Percentiles rank a stretch among this genome's conserved stretches.
Conservation (phyloP, 805 yeast genomes). For the Candida taoyuanica region DNA sequence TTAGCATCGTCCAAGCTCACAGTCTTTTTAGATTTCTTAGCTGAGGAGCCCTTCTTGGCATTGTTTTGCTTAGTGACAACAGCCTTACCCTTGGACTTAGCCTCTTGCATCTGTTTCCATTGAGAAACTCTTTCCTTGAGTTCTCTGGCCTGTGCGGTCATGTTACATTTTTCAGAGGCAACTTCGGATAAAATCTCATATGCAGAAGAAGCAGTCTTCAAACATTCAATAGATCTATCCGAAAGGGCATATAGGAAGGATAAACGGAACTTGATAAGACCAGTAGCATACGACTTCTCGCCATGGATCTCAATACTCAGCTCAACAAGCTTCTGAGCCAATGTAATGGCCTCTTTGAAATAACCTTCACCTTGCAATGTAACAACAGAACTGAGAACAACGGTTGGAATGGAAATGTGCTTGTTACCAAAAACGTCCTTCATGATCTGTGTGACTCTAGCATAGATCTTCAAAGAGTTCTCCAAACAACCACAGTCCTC, state of each 20-base stretch:
- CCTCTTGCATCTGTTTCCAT: constrained; percentile 42
- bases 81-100: constrained; percentile 33
- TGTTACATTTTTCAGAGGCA: constrained; percentile 63
- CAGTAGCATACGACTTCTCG: constrained; percentile 54
- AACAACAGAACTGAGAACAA: constrained; percentile 56
- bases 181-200: constrained; percentile 49
- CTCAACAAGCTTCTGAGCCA: constrained; percentile 50
- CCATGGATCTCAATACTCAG: constrained; percentile 52
- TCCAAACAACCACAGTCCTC: constrained; percentile 50
- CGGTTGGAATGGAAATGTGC: constrained; percentile 68
- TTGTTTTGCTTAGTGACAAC: constrained; percentile 23
- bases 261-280: constrained; percentile 62
- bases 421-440: constrained; percentile 41
- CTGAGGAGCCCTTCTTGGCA: constrained; percentile 28
- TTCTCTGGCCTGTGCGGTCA: constrained; percentile 61
- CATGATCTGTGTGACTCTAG: constrained; percentile 59
- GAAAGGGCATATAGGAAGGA: constrained; percentile 53
- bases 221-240: constrained; percentile 51
- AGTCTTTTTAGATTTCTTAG: constrained; percentile 25
- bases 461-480: constrained; percentile 59
- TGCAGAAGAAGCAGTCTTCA: constrained; percentile 52
- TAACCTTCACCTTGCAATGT: constrained; percentile 52
- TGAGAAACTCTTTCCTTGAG: constrained; percentile 57
- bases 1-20: constrained; percentile 18
- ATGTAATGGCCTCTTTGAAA: constrained; percentile 41